A percentile compares a stretch with the other conserved stretches of the same genome.
phyloP scores from a whole-genome alignment of 306 rosid genomes.

The Astragalus glycyphyllos region DNA sequence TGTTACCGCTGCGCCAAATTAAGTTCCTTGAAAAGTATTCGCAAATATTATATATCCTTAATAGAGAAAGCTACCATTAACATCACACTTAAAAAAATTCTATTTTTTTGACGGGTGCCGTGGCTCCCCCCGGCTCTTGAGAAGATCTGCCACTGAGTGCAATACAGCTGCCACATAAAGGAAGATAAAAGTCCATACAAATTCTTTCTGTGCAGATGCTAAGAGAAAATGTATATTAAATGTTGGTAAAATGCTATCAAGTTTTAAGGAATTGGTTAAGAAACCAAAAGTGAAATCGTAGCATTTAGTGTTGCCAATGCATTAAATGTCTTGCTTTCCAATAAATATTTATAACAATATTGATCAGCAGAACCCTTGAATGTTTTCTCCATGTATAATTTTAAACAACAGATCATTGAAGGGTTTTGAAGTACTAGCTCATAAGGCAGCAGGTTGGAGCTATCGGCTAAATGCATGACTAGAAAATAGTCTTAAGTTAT shows the following conservation, averaged over 20 bases:
- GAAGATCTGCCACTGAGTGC: too few relatives aligned
- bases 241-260: not conserved
- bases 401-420: slow-evolving; percentile 19
- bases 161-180: slow-evolving; percentile 5
- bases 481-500: slow-evolving; percentile 28
- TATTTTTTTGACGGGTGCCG: too few relatives aligned
- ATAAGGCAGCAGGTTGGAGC: slow-evolving; percentile 3
- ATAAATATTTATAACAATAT: not conserved
- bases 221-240: not conserved
- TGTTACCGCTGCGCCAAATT: too few relatives aligned
- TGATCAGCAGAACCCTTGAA: not conserved
- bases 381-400: not conserved
- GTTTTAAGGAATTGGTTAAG: not conserved
- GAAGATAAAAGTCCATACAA: not conserved
- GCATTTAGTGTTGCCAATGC: not conserved
- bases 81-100: too few relatives aligned
- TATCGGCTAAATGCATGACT: slow-evolving; percentile 22
- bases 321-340: slow-evolving; percentile 1
- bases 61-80: too few relatives aligned
- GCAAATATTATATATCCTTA: too few relatives aligned
- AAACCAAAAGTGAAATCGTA: not conserved
- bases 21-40: too few relatives aligned
- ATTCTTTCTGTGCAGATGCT: not conserved
- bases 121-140: too few relatives aligned
- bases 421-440: slow-evolving; percentile 14